Conservation (phyloP, 208 protist species). For the Acanthamoeba sp. region DNA sequence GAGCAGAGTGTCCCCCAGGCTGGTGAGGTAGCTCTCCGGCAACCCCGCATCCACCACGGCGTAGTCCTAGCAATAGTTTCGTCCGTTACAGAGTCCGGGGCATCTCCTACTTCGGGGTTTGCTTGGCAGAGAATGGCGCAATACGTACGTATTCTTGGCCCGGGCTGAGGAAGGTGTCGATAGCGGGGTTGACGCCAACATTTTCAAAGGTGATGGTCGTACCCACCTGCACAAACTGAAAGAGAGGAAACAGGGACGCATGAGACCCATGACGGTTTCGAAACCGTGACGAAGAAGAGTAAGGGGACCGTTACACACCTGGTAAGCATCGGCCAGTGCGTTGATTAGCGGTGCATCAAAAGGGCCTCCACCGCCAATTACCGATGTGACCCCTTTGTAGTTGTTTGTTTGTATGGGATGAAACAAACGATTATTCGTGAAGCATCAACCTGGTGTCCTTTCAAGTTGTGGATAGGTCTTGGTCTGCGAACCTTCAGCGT, state of each 20-base stretch:
- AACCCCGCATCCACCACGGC: background rate
- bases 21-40: background rate
- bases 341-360: conserved; percentile 5
- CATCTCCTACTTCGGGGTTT: background rate
- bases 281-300: too few species aligned
- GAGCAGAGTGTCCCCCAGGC: background rate
- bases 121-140: too few species aligned
- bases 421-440: too few species aligned
- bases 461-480: too few species aligned
- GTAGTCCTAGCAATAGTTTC: too few species aligned
- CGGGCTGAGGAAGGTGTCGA: background rate
- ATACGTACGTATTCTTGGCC: background rate
- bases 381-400: background rate
- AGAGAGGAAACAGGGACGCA: background rate
- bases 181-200: background rate
- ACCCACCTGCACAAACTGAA: background rate
- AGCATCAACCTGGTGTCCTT: too few species aligned
- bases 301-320: background rate
- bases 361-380: background rate
- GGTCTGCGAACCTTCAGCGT: too few species aligned
- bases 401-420: too few species aligned
- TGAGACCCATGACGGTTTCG: background rate
- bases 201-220: background rate
- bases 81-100: too few species aligned
- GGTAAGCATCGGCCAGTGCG: background rate